Evolutionary conservation across 2,329 filamentous ascomycete species (phyloP).

Genomic region (Nannizziopsis barbatae): DNA sequence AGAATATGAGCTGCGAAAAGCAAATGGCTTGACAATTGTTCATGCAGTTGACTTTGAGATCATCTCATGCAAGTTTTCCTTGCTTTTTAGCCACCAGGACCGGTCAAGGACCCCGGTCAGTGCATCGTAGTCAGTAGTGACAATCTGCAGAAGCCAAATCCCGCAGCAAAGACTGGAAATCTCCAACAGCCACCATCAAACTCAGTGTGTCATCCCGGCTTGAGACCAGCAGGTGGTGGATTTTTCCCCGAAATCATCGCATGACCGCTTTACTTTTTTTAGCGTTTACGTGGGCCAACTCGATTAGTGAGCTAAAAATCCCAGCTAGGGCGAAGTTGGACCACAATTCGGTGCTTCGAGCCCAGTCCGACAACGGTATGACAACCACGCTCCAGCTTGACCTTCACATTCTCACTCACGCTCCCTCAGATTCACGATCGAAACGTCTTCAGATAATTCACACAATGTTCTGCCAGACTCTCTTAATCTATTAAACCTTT

Average conservation of each 20-base stretch:
- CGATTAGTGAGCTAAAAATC: slow-evolving; percentile 1
- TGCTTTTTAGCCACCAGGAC: neutral
- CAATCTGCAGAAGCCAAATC: no score
- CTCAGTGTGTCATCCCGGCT: neutral
- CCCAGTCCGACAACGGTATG: neutral
- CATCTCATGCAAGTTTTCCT: neutral
- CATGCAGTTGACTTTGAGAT: neutral
- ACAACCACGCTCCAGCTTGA: neutral
- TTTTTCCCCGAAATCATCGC: slow-evolving; percentile 9
- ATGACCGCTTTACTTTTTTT: slow-evolving; percentile 8
- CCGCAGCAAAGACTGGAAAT: no score
- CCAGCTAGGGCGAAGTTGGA: neutral
- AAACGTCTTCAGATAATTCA: neutral
- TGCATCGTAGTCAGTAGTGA: neutral
- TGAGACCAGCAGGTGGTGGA: neutral
- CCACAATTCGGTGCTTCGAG: neutral
- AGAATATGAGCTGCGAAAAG: no score
- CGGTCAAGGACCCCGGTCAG: neutral
- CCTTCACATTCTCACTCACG: neutral
- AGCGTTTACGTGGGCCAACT: slow-evolving; percentile 10
- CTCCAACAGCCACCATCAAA: neutral
- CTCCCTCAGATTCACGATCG: slow-evolving; percentile 5
- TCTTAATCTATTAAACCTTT: slow-evolving; percentile 1
- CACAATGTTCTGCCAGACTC: slow-evolving; percentile 1
- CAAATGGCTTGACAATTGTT: no score